phyloP scores from a whole-genome alignment of 2,329 filamentous ascomycete genomes.

The Sarocladium brachiariae region DNA sequence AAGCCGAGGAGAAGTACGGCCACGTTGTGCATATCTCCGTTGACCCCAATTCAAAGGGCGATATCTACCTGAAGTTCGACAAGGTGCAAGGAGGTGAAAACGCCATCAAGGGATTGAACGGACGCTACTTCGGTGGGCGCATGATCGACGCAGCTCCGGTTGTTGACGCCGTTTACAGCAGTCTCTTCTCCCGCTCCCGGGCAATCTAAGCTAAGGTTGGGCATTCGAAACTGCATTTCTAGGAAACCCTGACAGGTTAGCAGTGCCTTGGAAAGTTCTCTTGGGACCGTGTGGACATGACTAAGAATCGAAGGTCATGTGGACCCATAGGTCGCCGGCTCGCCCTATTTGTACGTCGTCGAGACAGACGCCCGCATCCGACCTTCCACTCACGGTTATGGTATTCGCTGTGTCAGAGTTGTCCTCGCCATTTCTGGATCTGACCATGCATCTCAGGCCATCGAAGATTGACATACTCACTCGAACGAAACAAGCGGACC shows the following conservation, averaged over 20 bases:
- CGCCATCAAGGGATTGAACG: constrained; percentile 95
- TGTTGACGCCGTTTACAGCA: constrained; percentile 98
- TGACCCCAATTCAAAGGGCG: constrained; percentile 88
- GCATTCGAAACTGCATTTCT: constrained; percentile 36
- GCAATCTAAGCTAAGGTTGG: constrained; percentile 63
- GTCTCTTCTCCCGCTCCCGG: constrained; percentile 82
- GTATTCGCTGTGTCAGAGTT: too few species aligned
- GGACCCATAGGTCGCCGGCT: constrained; percentile 2
- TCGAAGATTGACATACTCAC: background rate
- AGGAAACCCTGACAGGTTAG: constrained; percentile 38
- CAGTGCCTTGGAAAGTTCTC: constrained; percentile 16
- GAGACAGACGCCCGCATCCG: background rate
- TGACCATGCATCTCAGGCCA: background rate
- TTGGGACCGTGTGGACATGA: constrained; percentile 3
- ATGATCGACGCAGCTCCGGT: constrained; percentile 93
- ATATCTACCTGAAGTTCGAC: constrained; percentile 98
- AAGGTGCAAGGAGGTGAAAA: constrained; percentile 92
- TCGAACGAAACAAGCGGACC: background rate
- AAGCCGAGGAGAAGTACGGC: constrained; percentile 94
- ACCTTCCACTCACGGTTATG: background rate
- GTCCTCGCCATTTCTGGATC: too few species aligned
- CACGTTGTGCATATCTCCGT: constrained; percentile 95
- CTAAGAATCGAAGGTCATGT: constrained; percentile 6
- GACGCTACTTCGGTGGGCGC: constrained; percentile 86
- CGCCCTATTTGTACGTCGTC: background rate